phyloP scores from a whole-genome alignment of 805 yeast genomes.

The Huiozyma naganishii region DNA sequence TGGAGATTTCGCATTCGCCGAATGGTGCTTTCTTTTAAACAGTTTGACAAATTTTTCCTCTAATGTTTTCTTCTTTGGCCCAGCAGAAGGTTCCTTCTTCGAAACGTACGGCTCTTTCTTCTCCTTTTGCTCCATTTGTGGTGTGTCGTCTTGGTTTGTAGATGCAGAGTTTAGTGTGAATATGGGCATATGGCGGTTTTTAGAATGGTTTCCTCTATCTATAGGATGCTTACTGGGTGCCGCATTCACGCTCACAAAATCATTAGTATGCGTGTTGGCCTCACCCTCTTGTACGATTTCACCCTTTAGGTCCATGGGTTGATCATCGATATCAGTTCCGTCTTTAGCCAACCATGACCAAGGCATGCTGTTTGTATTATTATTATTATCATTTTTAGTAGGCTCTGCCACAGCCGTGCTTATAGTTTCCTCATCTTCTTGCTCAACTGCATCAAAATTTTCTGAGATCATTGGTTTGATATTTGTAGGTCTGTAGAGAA shows the following conservation, averaged over 20 bases:
- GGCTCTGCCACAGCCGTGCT: neutral
- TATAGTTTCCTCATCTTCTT: neutral
- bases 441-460: constrained; percentile 2
- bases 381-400: neutral
- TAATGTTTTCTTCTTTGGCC: constrained; percentile 1
- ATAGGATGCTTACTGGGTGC: constrained; percentile 30
- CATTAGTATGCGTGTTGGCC: too few relatives aligned
- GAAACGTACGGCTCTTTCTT: neutral
- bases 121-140: neutral
- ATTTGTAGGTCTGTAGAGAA: constrained; percentile 6
- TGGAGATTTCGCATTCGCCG: constrained; percentile 4
- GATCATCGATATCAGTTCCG: neutral
- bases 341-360: too few relatives aligned
- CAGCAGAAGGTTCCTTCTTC: neutral
- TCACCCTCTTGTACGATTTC: too few relatives aligned
- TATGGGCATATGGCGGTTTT: neutral
- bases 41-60: constrained; percentile 20
- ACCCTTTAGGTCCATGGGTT: constrained; percentile 7
- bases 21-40: constrained; percentile 13
- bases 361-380: neutral
- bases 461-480: constrained; percentile 5
- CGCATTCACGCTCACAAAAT: constrained; percentile 15
- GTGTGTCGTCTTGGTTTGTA: neutral
- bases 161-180: neutral
- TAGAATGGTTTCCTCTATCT: neutral